Evolutionary conservation across 129 eudicot genomes (phyloP).

Genomic region (Erigeron canadensis): DNA sequence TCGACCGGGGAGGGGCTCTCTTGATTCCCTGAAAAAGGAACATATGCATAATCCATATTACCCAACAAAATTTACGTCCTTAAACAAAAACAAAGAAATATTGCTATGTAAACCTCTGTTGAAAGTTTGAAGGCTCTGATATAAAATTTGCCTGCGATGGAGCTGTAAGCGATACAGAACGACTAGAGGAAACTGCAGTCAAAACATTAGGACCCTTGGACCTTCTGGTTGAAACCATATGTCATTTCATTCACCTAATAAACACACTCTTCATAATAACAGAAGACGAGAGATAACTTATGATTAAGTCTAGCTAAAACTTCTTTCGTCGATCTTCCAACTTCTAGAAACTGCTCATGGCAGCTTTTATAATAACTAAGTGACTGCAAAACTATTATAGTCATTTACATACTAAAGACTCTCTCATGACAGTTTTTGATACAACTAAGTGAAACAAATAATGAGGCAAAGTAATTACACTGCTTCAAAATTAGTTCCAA

Average conservation of each 20-base stretch:
- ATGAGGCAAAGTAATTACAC: too few relatives aligned
- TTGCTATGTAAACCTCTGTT: slow-evolving; percentile 35
- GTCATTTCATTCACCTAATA: slow-evolving; percentile 11
- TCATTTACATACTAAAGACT: too few relatives aligned
- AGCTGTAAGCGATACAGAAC: slow-evolving; percentile 29
- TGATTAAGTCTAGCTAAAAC: slow-evolving; percentile 70
- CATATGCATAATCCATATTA: background rate
- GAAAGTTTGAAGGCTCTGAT: slow-evolving; percentile 29
- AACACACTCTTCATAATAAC: slow-evolving; percentile 1
- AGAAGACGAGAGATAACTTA: slow-evolving; percentile 29
- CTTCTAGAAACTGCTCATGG: too few relatives aligned
- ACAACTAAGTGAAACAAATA: too few relatives aligned
- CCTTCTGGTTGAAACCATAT: slow-evolving; percentile 57
- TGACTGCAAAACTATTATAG: too few relatives aligned
- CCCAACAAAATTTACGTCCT: background rate
- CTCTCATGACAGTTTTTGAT: too few relatives aligned
- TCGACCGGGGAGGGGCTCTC: slow-evolving; percentile 33
- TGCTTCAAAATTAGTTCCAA: too few relatives aligned
- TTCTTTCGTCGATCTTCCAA: slow-evolving; percentile 82
- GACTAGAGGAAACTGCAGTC: slow-evolving; percentile 26
- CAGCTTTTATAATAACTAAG: too few relatives aligned
- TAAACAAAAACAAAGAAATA: background rate
- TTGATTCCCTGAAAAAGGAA: slow-evolving; percentile 37
- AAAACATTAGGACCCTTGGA: slow-evolving; percentile 38
- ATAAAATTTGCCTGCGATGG: slow-evolving; percentile 34